Conservation (phyloP, 257 asterid genomes). For the Orobanche coerulescens region DNA sequence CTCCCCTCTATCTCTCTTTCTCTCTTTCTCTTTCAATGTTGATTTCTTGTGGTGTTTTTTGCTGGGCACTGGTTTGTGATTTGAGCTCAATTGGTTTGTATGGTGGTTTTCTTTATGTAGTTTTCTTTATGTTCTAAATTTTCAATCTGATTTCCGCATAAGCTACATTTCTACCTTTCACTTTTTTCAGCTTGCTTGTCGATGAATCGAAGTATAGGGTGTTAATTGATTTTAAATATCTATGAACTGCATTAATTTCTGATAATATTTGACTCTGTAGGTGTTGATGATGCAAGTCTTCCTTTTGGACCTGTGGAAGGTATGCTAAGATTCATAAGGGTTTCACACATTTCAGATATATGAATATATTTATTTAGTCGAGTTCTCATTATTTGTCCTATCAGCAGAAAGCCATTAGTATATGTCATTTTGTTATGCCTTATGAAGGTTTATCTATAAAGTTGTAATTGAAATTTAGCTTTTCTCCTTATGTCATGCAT, state of each 20-base stretch:
- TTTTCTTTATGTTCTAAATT: too few species aligned
- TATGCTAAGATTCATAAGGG: constrained; percentile 20
- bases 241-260: constrained; percentile 11
- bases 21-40: neutral
- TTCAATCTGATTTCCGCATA: neutral
- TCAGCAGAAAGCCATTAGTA: too few species aligned
- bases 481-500: neutral
- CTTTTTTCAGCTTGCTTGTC: neutral
- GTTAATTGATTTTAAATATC: neutral
- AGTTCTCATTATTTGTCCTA: too few species aligned
- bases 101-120: neutral
- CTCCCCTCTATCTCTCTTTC: too few species aligned
- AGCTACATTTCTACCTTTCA: neutral
- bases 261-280: constrained; percentile 29
- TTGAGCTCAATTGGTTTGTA: neutral
- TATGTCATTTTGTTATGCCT: too few species aligned
- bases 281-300: constrained; percentile 52
- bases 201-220: neutral
- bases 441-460: neutral
- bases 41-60: neutral
- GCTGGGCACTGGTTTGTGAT: neutral
- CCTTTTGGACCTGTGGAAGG: constrained; percentile 67
- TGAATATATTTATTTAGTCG: constrained; percentile 4
- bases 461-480: neutral
- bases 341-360: neutral